Percentiles rank a stretch among this genome's conserved stretches.
Evolutionary conservation across 176 grass and related monocot species (phyloP).

Genomic region (Tillandsia leiboldiana): DNA sequence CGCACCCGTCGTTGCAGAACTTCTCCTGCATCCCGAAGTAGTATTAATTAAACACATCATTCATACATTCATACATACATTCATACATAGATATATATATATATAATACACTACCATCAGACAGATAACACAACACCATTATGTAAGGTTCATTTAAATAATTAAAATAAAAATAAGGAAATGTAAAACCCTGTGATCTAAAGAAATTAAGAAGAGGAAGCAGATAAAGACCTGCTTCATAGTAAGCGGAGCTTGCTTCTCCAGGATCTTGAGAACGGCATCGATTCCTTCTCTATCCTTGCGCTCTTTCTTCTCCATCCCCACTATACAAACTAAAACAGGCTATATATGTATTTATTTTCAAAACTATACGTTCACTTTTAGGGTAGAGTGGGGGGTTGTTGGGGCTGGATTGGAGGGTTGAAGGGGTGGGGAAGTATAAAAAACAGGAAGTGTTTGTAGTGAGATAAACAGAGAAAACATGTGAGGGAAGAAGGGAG

Average conservation of each 20-base stretch:
- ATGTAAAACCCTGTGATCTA: neutral
- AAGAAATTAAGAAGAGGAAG: neutral
- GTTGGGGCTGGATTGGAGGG: neutral
- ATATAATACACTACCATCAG: neutral
- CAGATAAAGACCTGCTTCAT: constrained; percentile 50
- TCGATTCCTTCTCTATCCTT: constrained; percentile 73
- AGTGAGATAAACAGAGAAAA: neutral
- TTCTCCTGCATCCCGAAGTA: constrained; percentile 42
- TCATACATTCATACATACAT: too few species aligned
- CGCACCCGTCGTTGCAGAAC: constrained; percentile 90
- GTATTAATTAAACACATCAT: neutral
- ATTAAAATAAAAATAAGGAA: neutral
- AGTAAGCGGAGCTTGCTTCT: constrained; percentile 76
- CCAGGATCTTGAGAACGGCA: constrained; percentile 58
- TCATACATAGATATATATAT: neutral
- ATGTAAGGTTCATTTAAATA: neutral
- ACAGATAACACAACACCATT: too few species aligned
- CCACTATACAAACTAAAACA: constrained; percentile 21
- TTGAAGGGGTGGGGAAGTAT: neutral
- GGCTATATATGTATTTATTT: too few species aligned
- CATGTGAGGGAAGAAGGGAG: neutral
- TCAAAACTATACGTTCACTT: too few species aligned
- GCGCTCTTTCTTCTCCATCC: constrained; percentile 57
- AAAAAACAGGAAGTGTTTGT: neutral
- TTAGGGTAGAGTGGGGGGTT: neutral